These are phyloP conservation scores for Mytilinidion resinicola DNA, from an alignment of 495 filamentous ascomycete genomes.

Conservation along the genomic window DNA sequence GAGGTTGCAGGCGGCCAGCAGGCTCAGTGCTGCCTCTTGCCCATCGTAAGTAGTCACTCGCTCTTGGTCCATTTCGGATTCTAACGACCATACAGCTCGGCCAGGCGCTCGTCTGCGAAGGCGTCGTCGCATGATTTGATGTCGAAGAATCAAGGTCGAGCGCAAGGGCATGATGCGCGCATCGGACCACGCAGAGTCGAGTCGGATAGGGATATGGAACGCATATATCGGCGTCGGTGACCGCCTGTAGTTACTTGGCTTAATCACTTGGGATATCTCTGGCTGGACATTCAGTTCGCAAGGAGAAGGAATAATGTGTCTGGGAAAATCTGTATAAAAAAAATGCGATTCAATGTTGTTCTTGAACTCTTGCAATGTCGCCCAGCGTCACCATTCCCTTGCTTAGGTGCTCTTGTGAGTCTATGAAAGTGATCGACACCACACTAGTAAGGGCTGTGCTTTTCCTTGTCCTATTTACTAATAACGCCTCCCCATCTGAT, in stretches of 20 bases:
- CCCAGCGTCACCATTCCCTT: no score
- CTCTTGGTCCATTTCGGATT: not conserved
- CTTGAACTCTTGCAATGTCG: no score
- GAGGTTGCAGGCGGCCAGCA: constrained; percentile 31
- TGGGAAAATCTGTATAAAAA: no score
- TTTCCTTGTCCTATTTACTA: no score
- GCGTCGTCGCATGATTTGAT: constrained; percentile 4
- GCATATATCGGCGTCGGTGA: constrained; percentile 1
- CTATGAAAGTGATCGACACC: no score
- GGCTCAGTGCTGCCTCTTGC: constrained; percentile 37
- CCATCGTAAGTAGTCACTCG: constrained; percentile 8
- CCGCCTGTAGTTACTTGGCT: not conserved
- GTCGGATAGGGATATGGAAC: not conserved
- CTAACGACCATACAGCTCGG: constrained; percentile 7
- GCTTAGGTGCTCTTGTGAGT: no score
- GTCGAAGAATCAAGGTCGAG: not conserved
- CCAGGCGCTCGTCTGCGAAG: constrained; percentile 26
- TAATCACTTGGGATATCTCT: not conserved
- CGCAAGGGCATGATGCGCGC: not conserved
- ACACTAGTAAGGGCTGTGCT: no score
- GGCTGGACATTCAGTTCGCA: no score
- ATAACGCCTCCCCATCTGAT: no score
- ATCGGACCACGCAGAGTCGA: not conserved
- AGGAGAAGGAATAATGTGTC: no score
- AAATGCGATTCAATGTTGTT: no score